Conservation (phyloP, 176 grass and related monocot genomes). For the Stipa capillata region DNA sequence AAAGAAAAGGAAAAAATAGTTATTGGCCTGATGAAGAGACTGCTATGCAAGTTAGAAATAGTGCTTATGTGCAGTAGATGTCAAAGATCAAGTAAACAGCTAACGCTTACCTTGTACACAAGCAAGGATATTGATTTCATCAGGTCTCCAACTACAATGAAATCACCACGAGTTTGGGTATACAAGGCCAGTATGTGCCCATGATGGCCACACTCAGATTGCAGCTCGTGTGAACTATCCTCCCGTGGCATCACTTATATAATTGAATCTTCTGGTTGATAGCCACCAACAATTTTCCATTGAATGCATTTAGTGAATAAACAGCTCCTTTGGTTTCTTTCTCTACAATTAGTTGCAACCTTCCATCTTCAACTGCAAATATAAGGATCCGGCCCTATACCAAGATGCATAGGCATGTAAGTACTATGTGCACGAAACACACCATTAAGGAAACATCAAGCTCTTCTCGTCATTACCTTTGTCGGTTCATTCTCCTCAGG, state of each 20-base stretch:
- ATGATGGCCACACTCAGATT: constrained; percentile 89
- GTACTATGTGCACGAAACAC: neutral
- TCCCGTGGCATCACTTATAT: constrained; percentile 79
- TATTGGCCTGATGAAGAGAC: neutral
- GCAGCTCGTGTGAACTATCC: constrained; percentile 71
- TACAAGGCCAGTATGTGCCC: constrained; percentile 88
- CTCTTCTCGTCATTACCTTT: constrained; percentile 46
- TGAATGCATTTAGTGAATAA: constrained; percentile 89
- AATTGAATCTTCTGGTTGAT: constrained; percentile 98
- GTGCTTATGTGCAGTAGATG: neutral
- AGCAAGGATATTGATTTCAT: constrained; percentile 98
- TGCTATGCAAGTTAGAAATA: neutral
- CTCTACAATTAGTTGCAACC: constrained; percentile 74
- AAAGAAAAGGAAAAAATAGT: neutral
- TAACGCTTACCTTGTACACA: constrained; percentile 68
- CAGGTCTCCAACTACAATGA: constrained; percentile 92
- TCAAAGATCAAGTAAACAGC: neutral
- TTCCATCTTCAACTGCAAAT: constrained; percentile 91
- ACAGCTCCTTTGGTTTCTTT: constrained; percentile 97
- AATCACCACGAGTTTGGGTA: constrained; percentile 92
- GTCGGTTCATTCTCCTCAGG: constrained; percentile 92
- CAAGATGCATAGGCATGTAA: neutral
- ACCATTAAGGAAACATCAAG: neutral
- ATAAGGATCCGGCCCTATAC: constrained; percentile 80
- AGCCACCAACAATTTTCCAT: constrained; percentile 84